Conservation (phyloP, 169 alveolate species). For the Eimeria maxima region DNA sequence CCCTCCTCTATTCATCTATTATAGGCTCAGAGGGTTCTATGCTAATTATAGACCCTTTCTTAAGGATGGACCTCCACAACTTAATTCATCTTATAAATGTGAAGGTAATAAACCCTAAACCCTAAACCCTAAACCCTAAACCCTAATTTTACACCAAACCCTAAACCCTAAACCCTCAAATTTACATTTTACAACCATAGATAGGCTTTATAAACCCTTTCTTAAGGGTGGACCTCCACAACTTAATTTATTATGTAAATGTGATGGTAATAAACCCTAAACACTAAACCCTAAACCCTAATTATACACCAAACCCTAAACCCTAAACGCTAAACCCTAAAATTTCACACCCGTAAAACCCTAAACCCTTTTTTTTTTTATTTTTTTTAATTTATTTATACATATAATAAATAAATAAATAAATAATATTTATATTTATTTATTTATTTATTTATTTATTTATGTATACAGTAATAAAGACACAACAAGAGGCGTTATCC, state of each 20-base stretch:
- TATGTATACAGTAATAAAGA: not conserved
- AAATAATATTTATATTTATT: not conserved
- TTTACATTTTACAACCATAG: too few species aligned
- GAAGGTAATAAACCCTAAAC: too few species aligned
- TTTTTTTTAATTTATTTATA: not conserved
- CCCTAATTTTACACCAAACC: too few species aligned
- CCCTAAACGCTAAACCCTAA: too few species aligned
- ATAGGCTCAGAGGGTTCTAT: not conserved
- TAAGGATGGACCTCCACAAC: not conserved
- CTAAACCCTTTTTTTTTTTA: not conserved
- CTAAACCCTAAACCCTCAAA: too few species aligned
- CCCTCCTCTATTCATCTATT: not conserved
- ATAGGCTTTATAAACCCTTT: too few species aligned
- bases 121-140: too few species aligned
- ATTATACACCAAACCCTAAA: not conserved
- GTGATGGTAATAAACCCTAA: too few species aligned
- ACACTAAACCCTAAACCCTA: not conserved
- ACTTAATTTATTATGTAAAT: too few species aligned
- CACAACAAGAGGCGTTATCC: not conserved
- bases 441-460: not conserved
- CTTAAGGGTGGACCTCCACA: too few species aligned
- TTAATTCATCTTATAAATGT: too few species aligned
- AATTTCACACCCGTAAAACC: not conserved
- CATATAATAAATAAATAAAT: too few species aligned
- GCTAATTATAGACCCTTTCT: not conserved